phyloP scores from a whole-genome alignment of 1,284 basidiomycete genomes.

The Tilletia caries region DNA sequence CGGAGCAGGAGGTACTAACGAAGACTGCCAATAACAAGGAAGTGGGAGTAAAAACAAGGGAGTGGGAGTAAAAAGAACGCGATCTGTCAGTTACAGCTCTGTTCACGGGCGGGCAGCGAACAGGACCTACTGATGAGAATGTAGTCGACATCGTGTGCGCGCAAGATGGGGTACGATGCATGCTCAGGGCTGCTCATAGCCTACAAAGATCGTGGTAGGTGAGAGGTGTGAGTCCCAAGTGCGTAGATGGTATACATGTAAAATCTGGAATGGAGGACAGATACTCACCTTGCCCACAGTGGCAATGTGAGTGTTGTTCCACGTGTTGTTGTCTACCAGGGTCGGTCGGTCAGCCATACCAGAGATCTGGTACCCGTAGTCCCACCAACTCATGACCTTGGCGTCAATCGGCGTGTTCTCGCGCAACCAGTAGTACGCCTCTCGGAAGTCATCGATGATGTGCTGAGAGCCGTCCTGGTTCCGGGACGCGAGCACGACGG shows the following conservation, averaged over 20 bases:
- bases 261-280: too few relatives aligned
- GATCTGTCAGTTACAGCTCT: not conserved
- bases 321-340: slow-evolving; percentile 98
- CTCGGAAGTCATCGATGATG: slow-evolving; percentile 98
- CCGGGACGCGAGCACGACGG: slow-evolving; percentile 83
- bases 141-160: slow-evolving; percentile 97
- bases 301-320: slow-evolving; percentile 79
- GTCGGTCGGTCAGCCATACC: slow-evolving; percentile 98
- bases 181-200: slow-evolving; percentile 95
- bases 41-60: not conserved
- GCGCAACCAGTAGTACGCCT: slow-evolving; percentile 99
- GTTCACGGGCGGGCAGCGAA: too few relatives aligned
- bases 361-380: slow-evolving; percentile 98
- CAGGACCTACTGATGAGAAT: slow-evolving; percentile 68
- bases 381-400: slow-evolving; percentile 99
- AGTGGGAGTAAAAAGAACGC: not conserved
- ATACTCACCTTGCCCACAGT: slow-evolving; percentile 36
- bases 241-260: slow-evolving; percentile 74
- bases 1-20: not conserved
- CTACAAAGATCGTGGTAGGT: slow-evolving; percentile 52
- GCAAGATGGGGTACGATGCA: slow-evolving; percentile 90
- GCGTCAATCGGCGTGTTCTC: slow-evolving; percentile 88
- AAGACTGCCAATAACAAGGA: slow-evolving; percentile 58
- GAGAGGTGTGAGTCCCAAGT: slow-evolving; percentile 92
- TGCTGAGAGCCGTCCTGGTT: slow-evolving; percentile 83